phyloP scores from a whole-genome alignment of 148 eudicot genomes.

The Pharnaceum exiguum region DNA sequence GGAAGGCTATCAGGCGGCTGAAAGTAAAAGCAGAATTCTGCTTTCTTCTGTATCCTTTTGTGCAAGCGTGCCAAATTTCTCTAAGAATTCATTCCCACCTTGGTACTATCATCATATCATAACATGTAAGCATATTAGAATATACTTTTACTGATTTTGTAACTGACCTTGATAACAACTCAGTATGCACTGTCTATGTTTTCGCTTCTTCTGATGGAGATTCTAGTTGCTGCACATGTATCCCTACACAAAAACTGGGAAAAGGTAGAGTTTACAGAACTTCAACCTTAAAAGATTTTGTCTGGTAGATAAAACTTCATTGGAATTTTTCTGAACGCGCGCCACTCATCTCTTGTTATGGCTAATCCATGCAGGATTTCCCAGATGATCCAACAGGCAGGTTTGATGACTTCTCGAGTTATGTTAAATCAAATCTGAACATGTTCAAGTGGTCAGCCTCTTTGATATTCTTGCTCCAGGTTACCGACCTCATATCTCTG shows the following conservation, averaged over 20 bases:
- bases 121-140: too few relatives aligned
- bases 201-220: not conserved
- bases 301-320: not conserved
- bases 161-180: not conserved
- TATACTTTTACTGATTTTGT: not conserved
- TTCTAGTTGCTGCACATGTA: not conserved
- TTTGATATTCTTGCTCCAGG: not conserved
- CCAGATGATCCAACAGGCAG: not conserved
- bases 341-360: not conserved
- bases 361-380: not conserved
- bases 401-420: not conserved
- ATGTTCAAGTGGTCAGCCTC: not conserved
- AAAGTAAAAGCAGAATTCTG: not conserved
- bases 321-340: not conserved
- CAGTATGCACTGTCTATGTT: not conserved
- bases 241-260: not conserved
- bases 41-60: not conserved
- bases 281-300: not conserved
- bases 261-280: not conserved
- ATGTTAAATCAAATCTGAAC: not conserved
- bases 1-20: not conserved
- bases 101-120: too few relatives aligned
- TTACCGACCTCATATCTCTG: not conserved
- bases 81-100: too few relatives aligned
- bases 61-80: too few relatives aligned